A percentile compares a stretch with the other conserved stretches of the same genome.
These are phyloP conservation scores for Magnaporthales sp. DNA, from an alignment of 2,329 filamentous ascomycete genomes.

Conservation along the genomic window DNA sequence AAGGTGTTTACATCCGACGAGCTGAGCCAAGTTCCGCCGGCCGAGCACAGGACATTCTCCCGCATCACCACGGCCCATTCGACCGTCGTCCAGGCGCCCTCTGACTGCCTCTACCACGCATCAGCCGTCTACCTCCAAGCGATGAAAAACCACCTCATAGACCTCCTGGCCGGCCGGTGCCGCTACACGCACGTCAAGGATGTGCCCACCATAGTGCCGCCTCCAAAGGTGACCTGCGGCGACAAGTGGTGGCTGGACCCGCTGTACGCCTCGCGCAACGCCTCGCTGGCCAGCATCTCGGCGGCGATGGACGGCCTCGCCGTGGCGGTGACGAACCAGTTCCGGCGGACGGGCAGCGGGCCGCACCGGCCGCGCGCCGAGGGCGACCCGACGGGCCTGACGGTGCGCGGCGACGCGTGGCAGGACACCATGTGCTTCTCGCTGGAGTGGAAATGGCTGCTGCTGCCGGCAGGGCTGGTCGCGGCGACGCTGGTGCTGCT, in stretches of 20 bases:
- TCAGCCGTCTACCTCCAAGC: not conserved
- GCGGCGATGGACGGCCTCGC: not conserved
- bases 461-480: not conserved
- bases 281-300: not conserved
- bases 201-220: too few species aligned
- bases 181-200: not conserved
- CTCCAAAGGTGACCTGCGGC: not conserved
- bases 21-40: not conserved
- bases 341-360: not conserved
- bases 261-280: not conserved
- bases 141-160: not conserved
- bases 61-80: not conserved
- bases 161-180: not conserved
- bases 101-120: not conserved
- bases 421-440: not conserved
- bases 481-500: not conserved
- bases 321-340: not conserved
- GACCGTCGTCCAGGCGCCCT: not conserved
- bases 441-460: not conserved
- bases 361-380: not conserved
- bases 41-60: not conserved
- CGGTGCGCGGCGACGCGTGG: not conserved
- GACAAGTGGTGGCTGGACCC: not conserved
- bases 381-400: not conserved
- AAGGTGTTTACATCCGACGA: not conserved